Evolutionary conservation across 768 basidiomycete genomes (phyloP).

Genomic region (Hygrophoropsis aurantiaca): DNA sequence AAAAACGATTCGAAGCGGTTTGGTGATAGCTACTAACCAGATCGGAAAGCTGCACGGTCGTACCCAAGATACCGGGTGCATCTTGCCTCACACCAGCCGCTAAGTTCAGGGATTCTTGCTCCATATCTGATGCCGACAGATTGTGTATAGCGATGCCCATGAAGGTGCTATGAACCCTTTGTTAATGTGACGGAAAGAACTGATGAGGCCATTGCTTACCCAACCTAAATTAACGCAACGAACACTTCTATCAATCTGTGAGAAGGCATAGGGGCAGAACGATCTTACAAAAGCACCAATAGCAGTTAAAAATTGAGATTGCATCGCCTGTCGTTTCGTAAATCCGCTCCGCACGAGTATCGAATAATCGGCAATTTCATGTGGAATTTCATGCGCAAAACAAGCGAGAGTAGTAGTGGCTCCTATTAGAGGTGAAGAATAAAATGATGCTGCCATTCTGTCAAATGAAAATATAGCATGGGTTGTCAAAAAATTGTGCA

Average conservation of each 20-base stretch:
- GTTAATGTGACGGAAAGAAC: too few species aligned
- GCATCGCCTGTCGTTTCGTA: conserved; percentile 90
- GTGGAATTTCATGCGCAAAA: conserved; percentile 93
- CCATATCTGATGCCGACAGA: conserved; percentile 53
- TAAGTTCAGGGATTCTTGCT: conserved; percentile 51
- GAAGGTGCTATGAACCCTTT: too few species aligned
- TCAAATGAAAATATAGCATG: neutral
- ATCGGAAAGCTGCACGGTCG: conserved; percentile 76
- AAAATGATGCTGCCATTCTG: conserved; percentile 96
- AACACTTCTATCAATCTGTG: conserved; percentile 16
- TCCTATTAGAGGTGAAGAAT: conserved; percentile 90
- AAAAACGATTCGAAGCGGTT: conserved; percentile 9
- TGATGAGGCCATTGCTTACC: conserved; percentile 20
- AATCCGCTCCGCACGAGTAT: conserved; percentile 89
- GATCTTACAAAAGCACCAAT: conserved; percentile 80
- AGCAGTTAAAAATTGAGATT: conserved; percentile 89
- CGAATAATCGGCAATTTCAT: conserved; percentile 98
- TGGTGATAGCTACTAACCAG: conserved; percentile 48
- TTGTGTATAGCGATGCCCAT: conserved; percentile 86
- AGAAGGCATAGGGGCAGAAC: conserved; percentile 8
- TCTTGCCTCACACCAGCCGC: conserved; percentile 76
- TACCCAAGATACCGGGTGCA: conserved; percentile 79
- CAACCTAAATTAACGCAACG: conserved; percentile 30
- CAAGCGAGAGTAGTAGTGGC: conserved; percentile 95
- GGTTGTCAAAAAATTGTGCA: conserved; percentile 3